These are phyloP conservation scores for Cubamyces sp. DNA, from an alignment of 768 basidiomycete genomes.

Conservation along the genomic window DNA sequence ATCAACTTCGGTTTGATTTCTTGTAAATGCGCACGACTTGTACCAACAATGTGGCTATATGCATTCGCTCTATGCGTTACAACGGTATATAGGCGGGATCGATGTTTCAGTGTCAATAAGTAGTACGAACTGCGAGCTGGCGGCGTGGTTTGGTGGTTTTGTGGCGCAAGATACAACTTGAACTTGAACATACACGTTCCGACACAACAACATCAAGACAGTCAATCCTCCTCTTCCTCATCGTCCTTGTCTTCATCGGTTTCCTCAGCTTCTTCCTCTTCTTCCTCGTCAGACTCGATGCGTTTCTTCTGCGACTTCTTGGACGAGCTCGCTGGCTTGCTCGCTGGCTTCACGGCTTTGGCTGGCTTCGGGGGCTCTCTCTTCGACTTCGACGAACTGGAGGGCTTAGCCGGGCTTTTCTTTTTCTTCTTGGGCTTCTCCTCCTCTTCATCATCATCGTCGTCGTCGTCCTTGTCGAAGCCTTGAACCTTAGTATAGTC, in stretches of 20 bases:
- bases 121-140: too few relatives aligned
- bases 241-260: constrained; percentile 45
- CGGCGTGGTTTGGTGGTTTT: neutral
- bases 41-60: constrained; percentile 32
- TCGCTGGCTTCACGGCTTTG: constrained; percentile 18
- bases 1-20: constrained; percentile 21
- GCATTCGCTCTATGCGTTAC: constrained; percentile 24
- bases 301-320: constrained; percentile 25
- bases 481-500: constrained; percentile 60
- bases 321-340: constrained; percentile 22
- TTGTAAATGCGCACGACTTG: too few relatives aligned
- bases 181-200: neutral
- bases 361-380: constrained; percentile 23
- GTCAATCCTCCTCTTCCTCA: constrained; percentile 41
- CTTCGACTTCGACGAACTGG: constrained; percentile 19
- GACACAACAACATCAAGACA: constrained; percentile 12
- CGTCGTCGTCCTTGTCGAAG: constrained; percentile 28
- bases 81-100: neutral
- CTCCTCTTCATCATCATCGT: constrained; percentile 49
- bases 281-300: constrained; percentile 46
- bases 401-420: constrained; percentile 18
- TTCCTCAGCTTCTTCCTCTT: constrained; percentile 47
- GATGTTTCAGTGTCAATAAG: too few relatives aligned
- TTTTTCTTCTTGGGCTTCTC: constrained; percentile 49
- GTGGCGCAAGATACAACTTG: constrained; percentile 10